Conservation (phyloP, 2,329 filamentous ascomycete species). For the Bipolaris cookei region DNA sequence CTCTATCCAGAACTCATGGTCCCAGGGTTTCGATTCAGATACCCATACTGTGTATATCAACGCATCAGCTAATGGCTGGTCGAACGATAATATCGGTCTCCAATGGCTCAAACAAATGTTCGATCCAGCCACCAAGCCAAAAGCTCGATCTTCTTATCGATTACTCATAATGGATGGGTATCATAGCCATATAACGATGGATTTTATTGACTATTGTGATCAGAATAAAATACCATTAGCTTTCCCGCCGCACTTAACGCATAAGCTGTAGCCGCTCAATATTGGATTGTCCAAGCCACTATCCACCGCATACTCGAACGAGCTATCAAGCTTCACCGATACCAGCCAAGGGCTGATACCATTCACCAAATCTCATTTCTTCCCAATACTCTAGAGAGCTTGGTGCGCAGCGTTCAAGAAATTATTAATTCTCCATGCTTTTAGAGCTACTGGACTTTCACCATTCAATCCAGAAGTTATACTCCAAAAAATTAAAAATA, state of each 20-base stretch:
- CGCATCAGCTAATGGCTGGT: neutral
- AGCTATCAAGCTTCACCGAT: neutral
- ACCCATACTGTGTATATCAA: neutral
- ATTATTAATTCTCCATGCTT: neutral
- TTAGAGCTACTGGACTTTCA: neutral
- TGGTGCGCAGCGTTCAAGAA: no score
- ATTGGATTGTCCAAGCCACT: no score
- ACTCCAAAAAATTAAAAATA: neutral
- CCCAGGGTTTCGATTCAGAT: neutral
- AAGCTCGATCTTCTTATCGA: neutral
- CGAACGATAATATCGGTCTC: neutral
- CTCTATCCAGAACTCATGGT: neutral
- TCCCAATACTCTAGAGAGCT: no score
- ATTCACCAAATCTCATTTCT: no score
- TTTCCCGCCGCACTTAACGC: no score
- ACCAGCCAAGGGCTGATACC: neutral
- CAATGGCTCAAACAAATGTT: neutral
- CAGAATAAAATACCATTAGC: no score
- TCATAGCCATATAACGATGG: neutral
- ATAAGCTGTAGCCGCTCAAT: no score
- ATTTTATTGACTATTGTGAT: no score
- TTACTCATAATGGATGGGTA: neutral
- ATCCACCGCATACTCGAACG: neutral
- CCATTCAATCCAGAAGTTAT: neutral
- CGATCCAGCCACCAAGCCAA: neutral